Base-by-base conservation (phyloP, 164 flowering plant genomes). In the Liriodendron chinense region DNA sequence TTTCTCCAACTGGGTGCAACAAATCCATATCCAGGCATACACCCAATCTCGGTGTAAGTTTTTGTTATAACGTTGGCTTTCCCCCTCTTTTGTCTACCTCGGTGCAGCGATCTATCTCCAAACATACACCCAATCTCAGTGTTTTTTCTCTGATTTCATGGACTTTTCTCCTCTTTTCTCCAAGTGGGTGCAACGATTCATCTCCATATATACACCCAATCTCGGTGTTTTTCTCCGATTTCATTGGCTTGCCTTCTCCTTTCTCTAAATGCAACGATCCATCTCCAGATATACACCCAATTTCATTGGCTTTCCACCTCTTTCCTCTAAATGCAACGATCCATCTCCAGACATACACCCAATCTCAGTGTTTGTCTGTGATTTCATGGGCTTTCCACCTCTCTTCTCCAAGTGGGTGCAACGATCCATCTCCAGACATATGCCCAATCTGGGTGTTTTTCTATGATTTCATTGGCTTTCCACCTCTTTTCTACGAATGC, bases 251-350 rank as follows among this genome's bases (percentile, higher is more conserved):
- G 0, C 1, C 18, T 2, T 16, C 13, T 16, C 10, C 12, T 53
- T 16, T 53, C 59, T 13, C 72, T 57, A 21, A 65, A 71, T 72
- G 79, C 75, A 65, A 73, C 69, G 62, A 22, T 59, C 59, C 25
- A 59, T 64, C 13, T 53, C 59, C 59, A 8, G 10, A 53, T 13
- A 12, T 53, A 53, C 16, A 12, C 59, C 59, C 59, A 53, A 53
- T 34, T 34, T 6, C 43, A 34, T 34, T 34, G 0, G 43, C 43
- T 34, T 34, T 34, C 43, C 7, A 34, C 43, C 43, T 34, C 43
- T 34, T 34, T 34, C 43, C 43, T 34, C 43, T 7, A 4, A 34
- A 34, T 34, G 43, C 43, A 34, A 34, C 43, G 43, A 34, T 34
- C 43, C 6, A 34, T 34, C 43, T 34, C 43, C 43, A 34, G 43